phyloP scores from a whole-genome alignment of 1,139 yeast species.

The Wickerhamomyces sp. region DNA sequence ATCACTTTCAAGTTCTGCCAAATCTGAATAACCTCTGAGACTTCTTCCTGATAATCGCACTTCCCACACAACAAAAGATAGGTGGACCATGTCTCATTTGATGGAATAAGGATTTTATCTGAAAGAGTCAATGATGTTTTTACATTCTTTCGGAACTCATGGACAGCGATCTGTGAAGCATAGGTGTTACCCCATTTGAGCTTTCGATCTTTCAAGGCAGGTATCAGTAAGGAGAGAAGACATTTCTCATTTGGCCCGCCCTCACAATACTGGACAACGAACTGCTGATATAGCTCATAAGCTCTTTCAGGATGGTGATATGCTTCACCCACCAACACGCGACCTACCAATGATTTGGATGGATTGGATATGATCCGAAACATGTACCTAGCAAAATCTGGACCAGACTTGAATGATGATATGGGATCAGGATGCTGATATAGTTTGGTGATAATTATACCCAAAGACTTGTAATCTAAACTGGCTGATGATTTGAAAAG shows the following conservation, averaged over 20 bases:
- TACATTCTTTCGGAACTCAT: slow-evolving; percentile 44
- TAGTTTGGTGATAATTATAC: slow-evolving; percentile 7
- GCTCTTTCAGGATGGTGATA: slow-evolving; percentile 33
- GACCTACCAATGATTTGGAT: slow-evolving; percentile 15
- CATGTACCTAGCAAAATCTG: slow-evolving; percentile 18
- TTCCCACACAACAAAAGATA: slow-evolving; percentile 48
- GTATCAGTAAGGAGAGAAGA: slow-evolving; percentile 40
- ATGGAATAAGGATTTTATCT: slow-evolving; percentile 37
- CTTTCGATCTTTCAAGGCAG: slow-evolving; percentile 26
- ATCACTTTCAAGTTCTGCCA: slow-evolving; percentile 50
- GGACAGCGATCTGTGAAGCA: slow-evolving; percentile 59
- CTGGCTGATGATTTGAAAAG: background rate
- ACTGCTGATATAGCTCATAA: slow-evolving; percentile 30
- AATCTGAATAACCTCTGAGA: slow-evolving; percentile 49
- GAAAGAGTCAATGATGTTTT: slow-evolving; percentile 26
- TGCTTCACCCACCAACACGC: slow-evolving; percentile 41
- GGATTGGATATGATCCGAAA: slow-evolving; percentile 14
- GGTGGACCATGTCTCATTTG: slow-evolving; percentile 41
- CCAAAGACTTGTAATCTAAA: slow-evolving; percentile 17
- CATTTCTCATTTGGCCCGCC: slow-evolving; percentile 35
- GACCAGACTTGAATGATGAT: slow-evolving; percentile 5
- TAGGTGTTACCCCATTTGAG: slow-evolving; percentile 43
- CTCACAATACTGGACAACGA: slow-evolving; percentile 12
- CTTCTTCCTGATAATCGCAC: slow-evolving; percentile 44
- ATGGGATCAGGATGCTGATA: slow-evolving; percentile 5